phyloP scores from a whole-genome alignment of 1,139 yeast species.

The Kurtzmaniella natalensis region DNA sequence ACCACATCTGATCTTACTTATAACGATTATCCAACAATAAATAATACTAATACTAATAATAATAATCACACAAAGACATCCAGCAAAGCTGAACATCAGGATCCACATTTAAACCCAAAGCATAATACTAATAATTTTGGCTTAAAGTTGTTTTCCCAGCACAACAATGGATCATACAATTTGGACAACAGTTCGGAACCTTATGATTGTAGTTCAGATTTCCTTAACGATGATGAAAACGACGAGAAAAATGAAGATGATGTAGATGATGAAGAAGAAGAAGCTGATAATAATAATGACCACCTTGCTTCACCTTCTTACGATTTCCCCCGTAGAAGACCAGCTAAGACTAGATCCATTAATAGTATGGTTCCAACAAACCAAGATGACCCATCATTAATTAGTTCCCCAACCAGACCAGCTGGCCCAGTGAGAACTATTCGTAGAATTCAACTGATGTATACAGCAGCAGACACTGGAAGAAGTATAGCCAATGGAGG shows the following conservation, averaged over 20 bases:
- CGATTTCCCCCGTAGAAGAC: conserved; percentile 14
- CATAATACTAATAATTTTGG: conserved; percentile 38
- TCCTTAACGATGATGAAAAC: too few species aligned
- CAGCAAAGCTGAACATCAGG: neutral
- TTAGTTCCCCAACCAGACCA: conserved; percentile 12
- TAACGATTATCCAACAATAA: too few species aligned
- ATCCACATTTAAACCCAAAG: conserved; percentile 30
- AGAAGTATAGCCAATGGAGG: too few species aligned
- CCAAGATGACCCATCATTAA: conserved; percentile 11
- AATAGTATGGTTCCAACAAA: conserved; percentile 6
- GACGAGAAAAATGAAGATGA: conserved; percentile 10
- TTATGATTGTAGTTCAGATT: too few species aligned
- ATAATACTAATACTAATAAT: too few species aligned
- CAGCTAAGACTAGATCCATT: conserved; percentile 11
- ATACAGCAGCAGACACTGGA: conserved; percentile 42
- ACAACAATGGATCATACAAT: too few species aligned
- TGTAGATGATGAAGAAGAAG: conserved; percentile 8
- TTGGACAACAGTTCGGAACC: too few species aligned
- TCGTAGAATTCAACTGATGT: conserved; percentile 66
- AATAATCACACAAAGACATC: too few species aligned
- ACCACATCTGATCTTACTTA: too few species aligned
- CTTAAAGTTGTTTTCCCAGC: too few species aligned
- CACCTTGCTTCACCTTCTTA: neutral
- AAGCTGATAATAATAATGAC: neutral
- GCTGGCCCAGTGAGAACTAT: conserved; percentile 17